A percentile compares a stretch with the other conserved stretches of the same genome.
Conservation (phyloP, 129 eudicot genomes). For the Flaveria robusta region DNA sequence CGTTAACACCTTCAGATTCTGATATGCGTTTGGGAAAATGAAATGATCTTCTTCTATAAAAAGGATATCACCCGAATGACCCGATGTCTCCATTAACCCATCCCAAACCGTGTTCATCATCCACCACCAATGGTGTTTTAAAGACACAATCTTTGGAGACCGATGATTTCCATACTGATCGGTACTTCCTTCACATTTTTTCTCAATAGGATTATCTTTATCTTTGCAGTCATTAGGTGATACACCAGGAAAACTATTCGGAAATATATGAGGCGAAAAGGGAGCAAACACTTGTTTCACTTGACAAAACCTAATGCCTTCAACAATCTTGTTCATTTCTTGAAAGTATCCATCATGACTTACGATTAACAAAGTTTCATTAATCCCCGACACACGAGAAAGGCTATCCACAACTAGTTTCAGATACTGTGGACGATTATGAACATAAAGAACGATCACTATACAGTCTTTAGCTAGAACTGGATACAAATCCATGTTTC, state of each 20-base stretch:
- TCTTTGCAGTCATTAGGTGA: conserved; percentile 72
- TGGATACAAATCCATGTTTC: conserved; percentile 78
- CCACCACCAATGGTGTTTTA: conserved; percentile 99
- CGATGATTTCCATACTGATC: conserved; percentile 93
- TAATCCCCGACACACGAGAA: conserved; percentile 66
- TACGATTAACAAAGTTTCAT: conserved; percentile 73
- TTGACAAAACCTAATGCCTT: conserved; percentile 73
- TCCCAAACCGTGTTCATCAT: conserved; percentile 99
- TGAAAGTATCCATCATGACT: conserved; percentile 91
- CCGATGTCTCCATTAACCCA: conserved; percentile 66
- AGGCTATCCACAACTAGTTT: conserved; percentile 67
- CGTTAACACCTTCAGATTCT: conserved; percentile 59
- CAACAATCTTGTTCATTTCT: conserved; percentile 77
- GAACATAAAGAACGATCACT: conserved; percentile 81
- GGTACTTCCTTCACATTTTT: conserved; percentile 64
- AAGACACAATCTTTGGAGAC: conserved; percentile 85
- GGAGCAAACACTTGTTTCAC: conserved; percentile 93
- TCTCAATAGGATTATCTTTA: conserved; percentile 53
- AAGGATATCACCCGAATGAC: conserved; percentile 80
- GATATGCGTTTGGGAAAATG: conserved; percentile 87
- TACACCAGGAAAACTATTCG: conserved; percentile 70
- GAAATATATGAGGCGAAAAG: conserved; percentile 76
- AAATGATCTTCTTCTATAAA: conserved; percentile 95
- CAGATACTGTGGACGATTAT: conserved; percentile 92
- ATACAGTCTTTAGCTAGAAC: conserved; percentile 55